Percentiles rank a stretch among this genome's conserved stretches.
phyloP scores from a whole-genome alignment of 345 rosid genomes.

The Acer negundo region DNA sequence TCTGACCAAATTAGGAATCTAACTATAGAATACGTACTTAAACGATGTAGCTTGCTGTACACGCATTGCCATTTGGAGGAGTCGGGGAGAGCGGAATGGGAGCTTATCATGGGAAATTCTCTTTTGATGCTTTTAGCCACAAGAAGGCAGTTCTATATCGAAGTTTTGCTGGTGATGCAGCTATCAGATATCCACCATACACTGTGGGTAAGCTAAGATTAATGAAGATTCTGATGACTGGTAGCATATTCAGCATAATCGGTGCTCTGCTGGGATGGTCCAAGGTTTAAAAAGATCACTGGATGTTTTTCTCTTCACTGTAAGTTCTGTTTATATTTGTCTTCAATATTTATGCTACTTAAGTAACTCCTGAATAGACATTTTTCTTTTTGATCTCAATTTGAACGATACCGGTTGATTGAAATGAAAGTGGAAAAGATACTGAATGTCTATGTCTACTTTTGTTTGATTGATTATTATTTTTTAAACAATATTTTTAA shows the following conservation, averaged over 20 bases:
- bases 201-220: slow-evolving; percentile 55
- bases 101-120: slow-evolving; percentile 91
- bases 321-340: slow-evolving; percentile 4
- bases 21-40: slow-evolving; percentile 4
- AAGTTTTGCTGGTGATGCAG: slow-evolving; percentile 59
- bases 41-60: slow-evolving; percentile 63
- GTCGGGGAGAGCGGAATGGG: slow-evolving; percentile 96
- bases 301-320: not conserved
- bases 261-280: slow-evolving; percentile 54
- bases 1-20: not conserved
- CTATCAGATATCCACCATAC: slow-evolving; percentile 84
- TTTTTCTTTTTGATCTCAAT: not conserved
- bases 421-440: not conserved
- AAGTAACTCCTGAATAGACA: not conserved
- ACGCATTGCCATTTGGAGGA: slow-evolving; percentile 84
- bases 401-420: not conserved
- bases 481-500: not conserved
- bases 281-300: slow-evolving; percentile 24
- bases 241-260: slow-evolving; percentile 46
- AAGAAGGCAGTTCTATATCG: slow-evolving; percentile 86
- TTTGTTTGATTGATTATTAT: not conserved
- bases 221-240: slow-evolving; percentile 62
- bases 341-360: not conserved
- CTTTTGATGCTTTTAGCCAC: slow-evolving; percentile 93
- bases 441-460: not conserved